Base-by-base conservation (phyloP, 129 eudicot species). In the Flaveria ramosissima region DNA sequence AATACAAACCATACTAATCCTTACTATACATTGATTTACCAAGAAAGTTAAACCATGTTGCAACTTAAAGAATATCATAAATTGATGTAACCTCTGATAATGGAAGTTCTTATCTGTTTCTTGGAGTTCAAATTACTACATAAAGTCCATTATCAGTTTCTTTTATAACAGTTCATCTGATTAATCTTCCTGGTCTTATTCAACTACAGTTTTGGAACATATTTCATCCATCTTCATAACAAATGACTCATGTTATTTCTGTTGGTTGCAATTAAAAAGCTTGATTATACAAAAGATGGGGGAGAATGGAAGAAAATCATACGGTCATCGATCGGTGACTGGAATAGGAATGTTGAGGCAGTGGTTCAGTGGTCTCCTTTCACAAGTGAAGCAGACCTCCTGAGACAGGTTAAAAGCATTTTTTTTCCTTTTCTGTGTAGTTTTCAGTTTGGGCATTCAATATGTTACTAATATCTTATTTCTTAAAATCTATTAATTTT, bases 281-380 rank as follows among this genome's bases (percentile, higher is more conserved):
- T 93, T 77, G 98, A 89, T 78, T 93, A 91, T 50, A 86, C 81
- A 81, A 87, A 78, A 74, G 78, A 70, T 42, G 90, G 81, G 0
- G 77, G 59, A 32, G 84, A 81, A 24, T 85, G 96, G 93, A 84
- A 69, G 65, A 91, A 80, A 85, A 85, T 93, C 21, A 77, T 81
- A 70, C 85, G 98, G 69, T 84, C 92, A 50, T 83, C 97, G 57
- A 76, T 52, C 23, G 77, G 71, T 84, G 97, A 94, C 80, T 91
- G 98, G 96, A 68, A 81, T 42, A 84, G 13, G 45, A 94, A 94
- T 75, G 69, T 83, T 1, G 90, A 91, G 55, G 89, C 98, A 12
- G 79, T 94, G 42, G 81, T 91, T 19, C 82, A 89, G 27, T 94
- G 98, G 98, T 94, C 97, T 26, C 97, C 98, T n/a, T 94, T 85